Base-by-base conservation (phyloP, 495 filamentous ascomycete species). In the Monascus purpureus region DNA sequence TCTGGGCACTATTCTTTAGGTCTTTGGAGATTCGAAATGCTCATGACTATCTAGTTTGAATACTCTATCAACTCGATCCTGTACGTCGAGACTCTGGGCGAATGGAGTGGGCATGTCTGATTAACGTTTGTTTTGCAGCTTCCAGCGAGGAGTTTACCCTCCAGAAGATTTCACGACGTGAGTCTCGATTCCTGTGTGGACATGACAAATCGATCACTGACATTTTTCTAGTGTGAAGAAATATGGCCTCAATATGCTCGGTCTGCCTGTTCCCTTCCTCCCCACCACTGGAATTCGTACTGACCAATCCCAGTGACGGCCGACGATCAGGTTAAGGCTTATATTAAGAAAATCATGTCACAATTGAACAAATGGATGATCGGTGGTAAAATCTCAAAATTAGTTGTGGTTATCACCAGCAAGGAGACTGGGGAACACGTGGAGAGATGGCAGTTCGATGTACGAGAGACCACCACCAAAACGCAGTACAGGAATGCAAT, bases 201-300 rank as follows among this genome's bases (percentile, higher is more conserved):
- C 13, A 39, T 34, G 41, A 23, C 5, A 8, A 8, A 17, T 6
- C 17, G 14, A 15, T 11, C 7, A 30, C 28, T 30, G 12, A 30
- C 9, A 43, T 18, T 24, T 28, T 4, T 17, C 6, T 32, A 80
- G 77, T 14, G 85, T 97, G 45, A 96, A 96, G 59, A 97, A 97
- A 66, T 97, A 97, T 75, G 92, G 92, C 45, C 75, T 97, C 42
- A 96, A 93, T 47, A 96, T 97, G 85, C 81, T 95, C 24, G 72
- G 75, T 80, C 58, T 36, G 65, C 55, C 19, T 9, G 5, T 5
- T 23, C 8, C 8, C 13, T 9, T 11, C 20, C 17, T 23, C 19
- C 13, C 19, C 27, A 8, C 13, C 13, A 12, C 2, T 2, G 8
- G 14, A 29, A 29, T 12, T 17, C n/a, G 7, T 28, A 38, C 24